Evolutionary conservation across 208 protist species (phyloP), one percentile per base, ranked within the genome.

Genomic region (Crithidia sp.): DNA sequence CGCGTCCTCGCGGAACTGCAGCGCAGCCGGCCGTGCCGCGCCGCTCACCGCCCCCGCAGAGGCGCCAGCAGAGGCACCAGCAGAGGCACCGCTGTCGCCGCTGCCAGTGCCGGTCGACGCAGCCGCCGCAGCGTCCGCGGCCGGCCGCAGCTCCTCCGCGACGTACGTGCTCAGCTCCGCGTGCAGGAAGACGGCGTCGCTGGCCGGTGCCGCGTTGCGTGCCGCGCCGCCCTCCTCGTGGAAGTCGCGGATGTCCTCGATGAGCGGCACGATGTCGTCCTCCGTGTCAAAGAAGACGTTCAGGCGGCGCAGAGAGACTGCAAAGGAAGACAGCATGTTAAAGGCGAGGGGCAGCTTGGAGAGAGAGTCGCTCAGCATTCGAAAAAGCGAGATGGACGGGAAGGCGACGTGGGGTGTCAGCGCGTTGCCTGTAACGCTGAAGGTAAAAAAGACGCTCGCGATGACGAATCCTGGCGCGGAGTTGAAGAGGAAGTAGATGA

Each of bases 361-460:
- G 39, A 95, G 86, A 41, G 87, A 91, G 45, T 89, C 82, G 39
- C 83, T 83, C 10, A 98, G 74, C 7, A 97, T 78, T 63, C 87
- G 82, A 55, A 98, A 86, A 28, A 98, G 86, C 9, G 82, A 56
- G 16, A 98, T 82, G 4, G 92, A 54, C 2, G 95, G 92, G 71
- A 98, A 98, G 4, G 92, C 93, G 36, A 93, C 80, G 9, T 87
- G 73, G 3, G 94, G 83, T 0, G 85, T 91, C 13, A 98, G 85
- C n/a, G 83, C 58, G 58, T 87, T 1, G 78, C 89, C 88, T 0
- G 65, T 17, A 9, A 49, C 16, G 49, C 72, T 60, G 71, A 83
- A 92, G 14, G 88, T 65, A 12, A 82, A 49, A 64, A 86, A 91
- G 14, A 87, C 88, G 43, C 57, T 55, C 8, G 79, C 66, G 45